Conservation (phyloP, 1,284 basidiomycete species). For the Apiotrichum brassicae region DNA sequence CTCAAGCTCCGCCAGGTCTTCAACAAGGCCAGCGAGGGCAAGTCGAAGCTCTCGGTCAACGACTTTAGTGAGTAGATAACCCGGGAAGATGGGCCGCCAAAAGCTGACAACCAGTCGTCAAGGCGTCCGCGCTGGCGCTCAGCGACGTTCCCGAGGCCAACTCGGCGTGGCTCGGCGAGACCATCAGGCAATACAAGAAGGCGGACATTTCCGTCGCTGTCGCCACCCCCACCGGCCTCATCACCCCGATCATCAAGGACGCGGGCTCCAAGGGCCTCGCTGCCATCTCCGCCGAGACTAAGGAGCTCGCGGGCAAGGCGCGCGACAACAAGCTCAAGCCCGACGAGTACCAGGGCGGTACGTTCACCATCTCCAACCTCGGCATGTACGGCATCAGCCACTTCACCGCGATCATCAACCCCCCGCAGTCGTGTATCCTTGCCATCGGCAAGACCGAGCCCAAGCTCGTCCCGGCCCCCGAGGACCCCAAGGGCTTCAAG, state of each 20-base stretch:
- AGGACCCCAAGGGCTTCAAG: constrained; percentile 89
- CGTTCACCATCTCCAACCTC: constrained; percentile 98
- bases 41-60: constrained; percentile 90
- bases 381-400: constrained; percentile 95
- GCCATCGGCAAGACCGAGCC: constrained; percentile 86
- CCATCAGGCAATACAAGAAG: constrained; percentile 87
- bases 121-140: constrained; percentile 85
- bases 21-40: constrained; percentile 73
- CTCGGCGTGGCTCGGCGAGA: constrained; percentile 94
- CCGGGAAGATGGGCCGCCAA: no score
- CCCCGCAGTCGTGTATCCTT: constrained; percentile 95
- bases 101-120: constrained; percentile 57
- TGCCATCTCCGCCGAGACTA: constrained; percentile 84
- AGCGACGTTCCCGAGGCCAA: constrained; percentile 96
- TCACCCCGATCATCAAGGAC: constrained; percentile 96
- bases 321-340: constrained; percentile 94
- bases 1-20: constrained; percentile 91
- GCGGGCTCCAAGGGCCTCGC: constrained; percentile 87
- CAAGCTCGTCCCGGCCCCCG: constrained; percentile 72
- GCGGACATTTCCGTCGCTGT: constrained; percentile 97
- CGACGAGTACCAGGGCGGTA: constrained; percentile 95
- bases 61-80: constrained; percentile 68
- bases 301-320: constrained; percentile 87
- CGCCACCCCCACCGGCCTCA: constrained; percentile 89
- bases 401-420: constrained; percentile 99